Conservation (phyloP, 2,329 filamentous ascomycete genomes). For the Aspergillus sp. region DNA sequence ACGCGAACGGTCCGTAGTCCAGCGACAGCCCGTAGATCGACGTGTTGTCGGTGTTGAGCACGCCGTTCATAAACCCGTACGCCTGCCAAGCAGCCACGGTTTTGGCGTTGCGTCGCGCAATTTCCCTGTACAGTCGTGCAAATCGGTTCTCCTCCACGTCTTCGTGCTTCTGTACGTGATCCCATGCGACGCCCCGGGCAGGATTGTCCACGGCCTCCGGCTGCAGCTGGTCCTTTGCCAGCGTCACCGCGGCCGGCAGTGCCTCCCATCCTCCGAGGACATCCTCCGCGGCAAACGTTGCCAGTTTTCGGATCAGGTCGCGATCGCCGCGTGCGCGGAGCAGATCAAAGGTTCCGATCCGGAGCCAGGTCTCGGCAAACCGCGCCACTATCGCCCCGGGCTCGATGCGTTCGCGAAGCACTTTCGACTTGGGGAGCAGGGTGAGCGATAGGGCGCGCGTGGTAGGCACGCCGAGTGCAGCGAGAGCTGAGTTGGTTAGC, state of each 20-base stretch:
- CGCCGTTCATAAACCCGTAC: conserved; percentile 99
- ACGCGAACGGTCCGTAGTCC: conserved; percentile 95
- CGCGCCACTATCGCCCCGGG: conserved; percentile 89
- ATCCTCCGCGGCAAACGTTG: conserved; percentile 82
- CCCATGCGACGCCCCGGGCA: conserved; percentile 53
- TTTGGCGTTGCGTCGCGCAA: conserved; percentile 78
- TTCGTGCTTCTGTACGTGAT: conserved; percentile 64
- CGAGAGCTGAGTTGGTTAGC: conserved; percentile 50
- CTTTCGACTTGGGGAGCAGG: conserved; percentile 68
- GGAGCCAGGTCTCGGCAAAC: conserved; percentile 87
- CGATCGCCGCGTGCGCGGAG: conserved; percentile 78
- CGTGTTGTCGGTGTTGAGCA: conserved; percentile 97
- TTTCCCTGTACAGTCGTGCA: conserved; percentile 79
- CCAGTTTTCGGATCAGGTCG: conserved; percentile 67
- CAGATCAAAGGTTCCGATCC: conserved; percentile 96
- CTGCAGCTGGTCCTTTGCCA: conserved; percentile 39
- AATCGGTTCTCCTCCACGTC: conserved; percentile 81
- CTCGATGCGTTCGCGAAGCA: conserved; percentile 76
- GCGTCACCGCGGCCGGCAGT: conserved; percentile 61
- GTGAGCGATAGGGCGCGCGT: conserved; percentile 85
- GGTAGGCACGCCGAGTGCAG: conserved; percentile 80
- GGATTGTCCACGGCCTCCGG: conserved; percentile 43
- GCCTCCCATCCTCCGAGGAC: conserved; percentile 85
- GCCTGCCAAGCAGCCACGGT: conserved; percentile 95
- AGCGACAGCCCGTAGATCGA: conserved; percentile 85